phyloP scores from a whole-genome alignment of 805 yeast genomes.

The Naumovozyma castellii region DNA sequence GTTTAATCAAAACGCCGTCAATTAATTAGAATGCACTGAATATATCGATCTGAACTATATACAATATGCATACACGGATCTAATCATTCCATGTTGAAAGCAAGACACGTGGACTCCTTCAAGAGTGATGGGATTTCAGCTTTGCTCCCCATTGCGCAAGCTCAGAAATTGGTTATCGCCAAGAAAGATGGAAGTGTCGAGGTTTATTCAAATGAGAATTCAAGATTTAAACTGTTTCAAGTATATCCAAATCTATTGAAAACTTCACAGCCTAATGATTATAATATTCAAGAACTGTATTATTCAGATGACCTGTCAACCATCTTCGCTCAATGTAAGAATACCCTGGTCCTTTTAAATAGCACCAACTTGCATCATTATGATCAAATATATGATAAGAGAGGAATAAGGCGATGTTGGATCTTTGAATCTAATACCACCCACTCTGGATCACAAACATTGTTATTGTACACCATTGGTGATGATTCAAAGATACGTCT shows the following conservation, averaged over 20 bases:
- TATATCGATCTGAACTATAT: too few relatives aligned
- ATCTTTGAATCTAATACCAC: conserved; percentile 8
- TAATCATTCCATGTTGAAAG: conserved; percentile 13
- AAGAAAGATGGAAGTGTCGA: conserved; percentile 23
- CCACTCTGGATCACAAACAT: conserved; percentile 9
- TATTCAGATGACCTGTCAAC: conserved; percentile 21
- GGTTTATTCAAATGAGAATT: conserved; percentile 21
- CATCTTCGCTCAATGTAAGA: conserved; percentile 22
- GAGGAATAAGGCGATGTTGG: conserved; percentile 25
- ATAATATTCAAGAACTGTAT: conserved; percentile 13
- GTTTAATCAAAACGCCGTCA: too few relatives aligned
- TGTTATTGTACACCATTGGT: conserved; percentile 14
- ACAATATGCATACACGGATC: too few relatives aligned
- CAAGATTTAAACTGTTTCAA: conserved; percentile 18
- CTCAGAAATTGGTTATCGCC: conserved; percentile 20
- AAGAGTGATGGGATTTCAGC: conserved; percentile 18
- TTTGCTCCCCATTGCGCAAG: conserved; percentile 18
- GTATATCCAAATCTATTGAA: conserved; percentile 22
- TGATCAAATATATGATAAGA: conserved; percentile 25
- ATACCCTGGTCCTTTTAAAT: conserved; percentile 19
- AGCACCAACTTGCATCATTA: conserved; percentile 25
- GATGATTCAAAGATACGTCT: conserved; percentile 15
- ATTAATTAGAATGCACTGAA: too few relatives aligned
- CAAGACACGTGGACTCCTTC: conserved; percentile 14
- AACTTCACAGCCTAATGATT: conserved; percentile 13